Base-by-base conservation (phyloP, 495 filamentous ascomycete genomes). In the Trichoderma asperelloides region DNA sequence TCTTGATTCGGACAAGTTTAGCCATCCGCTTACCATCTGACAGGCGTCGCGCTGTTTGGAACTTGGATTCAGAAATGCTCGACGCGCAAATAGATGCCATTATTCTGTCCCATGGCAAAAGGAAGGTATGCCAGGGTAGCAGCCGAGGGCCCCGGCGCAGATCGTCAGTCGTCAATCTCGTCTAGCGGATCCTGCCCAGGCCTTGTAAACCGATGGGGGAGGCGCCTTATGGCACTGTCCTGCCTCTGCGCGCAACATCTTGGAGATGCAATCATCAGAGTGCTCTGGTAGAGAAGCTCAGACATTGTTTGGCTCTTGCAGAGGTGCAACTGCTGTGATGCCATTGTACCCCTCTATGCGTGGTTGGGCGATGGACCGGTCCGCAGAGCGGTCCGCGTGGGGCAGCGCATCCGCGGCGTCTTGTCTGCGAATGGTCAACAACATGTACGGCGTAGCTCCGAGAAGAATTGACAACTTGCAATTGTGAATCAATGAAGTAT, bases 331-430 rank as follows among this genome's bases (percentile, higher is more conserved):
- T 12, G 28, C 27, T 18, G 55, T 60, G 55, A 33, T 60, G 55
- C 13, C 23, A 13, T 60, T 23, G 28, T 60, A 30, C 55, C 55
- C 55, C 55, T 60, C 55, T 25, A 30, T 30, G 6, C 11, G 4
- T 15, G 13, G 27, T 47, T n/a, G 25, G 12, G 13, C 12, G 27
- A 25, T 60, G 27, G 11, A 28, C 55, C 55, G 55, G 55, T 60
- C 55, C 55, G 55, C 55, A 28, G 49, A 13, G 55, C 55, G 55
- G 55, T 60, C 55, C 55, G 55, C 55, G 55, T 60, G 55, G 55
- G 55, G 55, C 55, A 27, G 49, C 49, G 6, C 25, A 8, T 47
- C 43, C n/a, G n/a, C 47, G 16, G 47, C 47, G 21, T 8, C 47
- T n/a, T 51, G 47, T 21, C 8, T 18, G 25, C 28, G 55, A 25